Percentiles rank a stretch among this genome's conserved stretches.
Conservation (phyloP, 768 basidiomycete genomes). For the Austroboletus eburneus region DNA sequence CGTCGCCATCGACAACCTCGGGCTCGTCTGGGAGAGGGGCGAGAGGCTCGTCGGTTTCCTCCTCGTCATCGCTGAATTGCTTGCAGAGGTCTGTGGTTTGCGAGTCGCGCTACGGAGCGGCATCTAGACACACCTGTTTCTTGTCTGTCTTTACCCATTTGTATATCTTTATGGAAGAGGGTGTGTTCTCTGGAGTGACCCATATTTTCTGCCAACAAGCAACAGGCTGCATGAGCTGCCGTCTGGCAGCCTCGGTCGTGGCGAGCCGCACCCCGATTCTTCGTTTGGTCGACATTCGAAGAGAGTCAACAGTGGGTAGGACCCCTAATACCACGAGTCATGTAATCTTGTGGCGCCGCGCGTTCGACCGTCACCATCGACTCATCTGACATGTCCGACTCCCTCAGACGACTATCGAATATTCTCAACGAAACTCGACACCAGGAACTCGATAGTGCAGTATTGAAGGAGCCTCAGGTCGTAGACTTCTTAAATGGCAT, state of each 20-base stretch:
- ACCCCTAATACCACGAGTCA: constrained; percentile 17
- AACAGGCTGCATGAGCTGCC: constrained; percentile 89
- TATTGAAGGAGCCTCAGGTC: too few relatives aligned
- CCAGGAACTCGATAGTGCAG: too few relatives aligned
- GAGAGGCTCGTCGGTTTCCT: constrained; percentile 71
- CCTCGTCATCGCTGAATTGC: constrained; percentile 90
- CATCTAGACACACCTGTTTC: constrained; percentile 50
- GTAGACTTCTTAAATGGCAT: too few relatives aligned
- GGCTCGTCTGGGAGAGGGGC: constrained; percentile 76
- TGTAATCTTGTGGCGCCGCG: too few relatives aligned
- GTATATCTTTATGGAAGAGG: constrained; percentile 57
- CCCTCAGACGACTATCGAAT: too few relatives aligned
- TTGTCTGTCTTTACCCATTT: constrained; percentile 83
- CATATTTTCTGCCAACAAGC: constrained; percentile 81
- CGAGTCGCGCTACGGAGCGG: neutral
- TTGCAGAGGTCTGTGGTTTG: constrained; percentile 29
- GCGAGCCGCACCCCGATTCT: constrained; percentile 75
- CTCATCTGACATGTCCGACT: too few relatives aligned
- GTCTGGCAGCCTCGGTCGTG: constrained; percentile 74
- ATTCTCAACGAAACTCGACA: too few relatives aligned
- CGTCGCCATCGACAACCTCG: constrained; percentile 70
- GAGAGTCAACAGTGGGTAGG: constrained; percentile 1
- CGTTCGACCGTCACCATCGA: too few relatives aligned
- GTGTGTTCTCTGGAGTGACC: constrained; percentile 53
- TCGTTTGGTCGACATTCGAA: constrained; percentile 64